These are phyloP conservation scores for Fusarium sp. DNA, from an alignment of 2,329 filamentous ascomycete genomes.

Conservation along the genomic window DNA sequence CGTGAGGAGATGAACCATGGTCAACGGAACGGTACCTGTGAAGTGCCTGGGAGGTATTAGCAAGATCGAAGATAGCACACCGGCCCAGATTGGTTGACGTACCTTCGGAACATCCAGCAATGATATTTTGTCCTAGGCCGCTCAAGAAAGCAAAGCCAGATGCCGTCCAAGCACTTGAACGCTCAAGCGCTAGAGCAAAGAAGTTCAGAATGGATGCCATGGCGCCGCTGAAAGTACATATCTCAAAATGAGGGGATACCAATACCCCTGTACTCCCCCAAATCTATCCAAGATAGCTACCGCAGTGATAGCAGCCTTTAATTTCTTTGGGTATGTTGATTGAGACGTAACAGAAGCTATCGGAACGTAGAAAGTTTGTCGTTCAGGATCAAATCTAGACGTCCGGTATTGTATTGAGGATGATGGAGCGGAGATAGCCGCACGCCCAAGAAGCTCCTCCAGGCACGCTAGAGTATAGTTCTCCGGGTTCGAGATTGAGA, in stretches of 20 bases:
- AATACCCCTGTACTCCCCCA: neutral
- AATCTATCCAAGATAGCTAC: neutral
- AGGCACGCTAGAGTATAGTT: neutral
- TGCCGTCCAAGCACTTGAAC: neutral
- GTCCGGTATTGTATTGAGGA: neutral
- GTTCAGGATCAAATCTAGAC: neutral
- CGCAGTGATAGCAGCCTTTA: neutral
- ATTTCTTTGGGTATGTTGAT: neutral
- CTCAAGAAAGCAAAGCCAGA: too few relatives aligned
- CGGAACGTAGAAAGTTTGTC: neutral
- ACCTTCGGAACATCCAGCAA: constrained; percentile 24
- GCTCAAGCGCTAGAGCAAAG: neutral
- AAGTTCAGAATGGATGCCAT: neutral
- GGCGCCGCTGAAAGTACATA: neutral
- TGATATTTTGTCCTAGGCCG: constrained; percentile 7
- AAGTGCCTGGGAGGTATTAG: neutral
- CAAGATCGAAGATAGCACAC: neutral
- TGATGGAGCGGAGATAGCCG: neutral
- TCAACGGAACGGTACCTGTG: constrained; percentile 5
- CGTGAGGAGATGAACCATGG: constrained; percentile 6
- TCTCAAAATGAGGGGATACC: neutral
- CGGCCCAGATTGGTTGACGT: neutral
- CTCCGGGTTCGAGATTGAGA: neutral
- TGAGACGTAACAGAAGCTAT: neutral
- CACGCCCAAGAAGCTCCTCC: neutral